Evolutionary conservation across 192 early-diverging fungal genomes (phyloP).

Genomic region (Ambispora gerdemannii): DNA sequence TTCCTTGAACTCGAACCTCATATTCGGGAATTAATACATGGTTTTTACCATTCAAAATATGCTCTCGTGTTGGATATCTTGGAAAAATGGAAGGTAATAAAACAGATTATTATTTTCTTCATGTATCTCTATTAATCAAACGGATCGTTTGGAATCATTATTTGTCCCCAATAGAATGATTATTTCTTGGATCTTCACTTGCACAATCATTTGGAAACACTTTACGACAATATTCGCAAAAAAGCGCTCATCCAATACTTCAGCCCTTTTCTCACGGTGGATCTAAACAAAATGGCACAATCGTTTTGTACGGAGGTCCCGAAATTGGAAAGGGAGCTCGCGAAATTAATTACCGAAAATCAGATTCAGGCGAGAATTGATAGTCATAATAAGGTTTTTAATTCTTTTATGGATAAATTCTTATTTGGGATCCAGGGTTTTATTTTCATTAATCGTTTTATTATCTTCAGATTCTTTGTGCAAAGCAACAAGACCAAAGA

Average conservation of each 20-base stretch:
- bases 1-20: conserved; percentile 84
- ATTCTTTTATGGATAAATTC: neutral
- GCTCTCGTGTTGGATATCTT: conserved; percentile 61
- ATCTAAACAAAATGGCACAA: conserved; percentile 73
- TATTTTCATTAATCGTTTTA: neutral
- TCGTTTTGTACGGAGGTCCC: conserved; percentile 63
- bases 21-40: conserved; percentile 63
- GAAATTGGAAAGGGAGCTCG: conserved; percentile 67
- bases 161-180: conserved; percentile 44
- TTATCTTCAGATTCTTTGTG: conserved; percentile 54
- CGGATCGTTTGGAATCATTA: too few species aligned
- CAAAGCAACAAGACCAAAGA: conserved; percentile 68
- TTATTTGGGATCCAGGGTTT: neutral
- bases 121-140: too few species aligned
- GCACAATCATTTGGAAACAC: conserved; percentile 60
- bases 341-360: conserved; percentile 64
- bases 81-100: conserved; percentile 61
- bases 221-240: conserved; percentile 71
- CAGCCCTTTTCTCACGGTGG: conserved; percentile 72
- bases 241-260: conserved; percentile 81
- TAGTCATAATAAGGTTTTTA: conserved; percentile 75
- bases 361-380: conserved; percentile 78
- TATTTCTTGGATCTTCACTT: conserved; percentile 70
- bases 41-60: conserved; percentile 79
- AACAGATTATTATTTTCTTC: neutral